Base-by-base conservation (phyloP, 768 basidiomycete species). In the Suillus spraguei region DNA sequence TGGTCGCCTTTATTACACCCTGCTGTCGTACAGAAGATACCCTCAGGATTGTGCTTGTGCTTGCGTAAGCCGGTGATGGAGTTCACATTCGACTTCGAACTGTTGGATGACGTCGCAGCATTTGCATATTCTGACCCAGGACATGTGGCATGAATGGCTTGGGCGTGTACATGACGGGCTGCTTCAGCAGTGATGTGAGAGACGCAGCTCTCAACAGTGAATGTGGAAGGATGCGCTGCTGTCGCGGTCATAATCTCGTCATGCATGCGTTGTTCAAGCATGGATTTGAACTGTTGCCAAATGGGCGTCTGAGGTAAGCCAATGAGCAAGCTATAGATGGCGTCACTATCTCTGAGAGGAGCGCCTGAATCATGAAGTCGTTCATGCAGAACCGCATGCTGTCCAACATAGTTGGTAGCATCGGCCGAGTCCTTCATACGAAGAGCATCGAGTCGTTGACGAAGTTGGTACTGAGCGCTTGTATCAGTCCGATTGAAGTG, bases 141-240 rank as follows among this genome's bases (percentile, higher is more conserved):
- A n/a, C n/a, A n/a, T n/a, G n/a, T n/a, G n/a, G 36, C 4, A 11
- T 38, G 36, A 38, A 11, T 11, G 8, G 36, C 7, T 8, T 38
- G 36, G n/a, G n/a, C n/a, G 8, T 38, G 36, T 10, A 44, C 42
- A 8, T 44, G 42, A 2, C 20, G 42, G 1, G 42, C 20, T 0
- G 42, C 42, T n/a, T 44, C 42, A 1, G 42, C 5, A 0, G 42
- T 44, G 42, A 44, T 44, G 20, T 20, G 8, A 4, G 42, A n/a
- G 0, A 44, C 20, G 42, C 42, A 44, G 7, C 20, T 44, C 0
- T 44, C 20, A 8, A 44, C 8, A 0, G 44, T 44, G 20, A 44
- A 20, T 1, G 20, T 3, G 20, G 42, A 35, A 1, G 35, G 35
- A 6, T 4, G 1, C 3, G 35, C 9, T 0, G 16, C 1, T 1